Evolutionary conservation across 345 rosid species (phyloP).

Genomic region (Nephelium lappaceum): DNA sequence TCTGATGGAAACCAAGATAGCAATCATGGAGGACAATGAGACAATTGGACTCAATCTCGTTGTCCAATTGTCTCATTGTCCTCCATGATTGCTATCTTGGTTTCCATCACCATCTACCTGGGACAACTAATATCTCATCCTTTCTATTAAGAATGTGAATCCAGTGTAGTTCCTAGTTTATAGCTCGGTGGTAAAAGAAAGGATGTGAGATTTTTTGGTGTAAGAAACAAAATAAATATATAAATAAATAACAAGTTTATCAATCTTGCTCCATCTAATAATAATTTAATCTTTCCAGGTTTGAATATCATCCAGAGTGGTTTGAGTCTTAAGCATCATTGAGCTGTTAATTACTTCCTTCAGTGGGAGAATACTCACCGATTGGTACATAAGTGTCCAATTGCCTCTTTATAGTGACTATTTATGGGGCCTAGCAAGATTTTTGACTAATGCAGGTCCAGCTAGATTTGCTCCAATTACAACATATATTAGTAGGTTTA

Average conservation of each 20-base stretch:
- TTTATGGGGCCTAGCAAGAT: not conserved
- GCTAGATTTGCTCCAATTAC: not conserved
- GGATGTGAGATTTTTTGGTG: not conserved
- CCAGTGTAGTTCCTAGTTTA: not conserved
- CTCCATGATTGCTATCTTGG: too few species aligned
- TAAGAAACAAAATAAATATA: not conserved
- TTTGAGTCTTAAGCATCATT: not conserved
- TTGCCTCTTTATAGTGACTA: not conserved
- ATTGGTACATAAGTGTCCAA: not conserved
- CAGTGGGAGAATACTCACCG: not conserved
- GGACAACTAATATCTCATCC: not conserved
- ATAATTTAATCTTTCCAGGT: not conserved
- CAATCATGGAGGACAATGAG: too few species aligned
- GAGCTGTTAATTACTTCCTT: not conserved
- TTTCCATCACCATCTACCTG: not conserved
- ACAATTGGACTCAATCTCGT: too few species aligned
- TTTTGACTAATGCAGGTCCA: not conserved
- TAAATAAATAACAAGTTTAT: not conserved
- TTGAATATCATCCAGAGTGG: not conserved
- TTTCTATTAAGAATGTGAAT: not conserved
- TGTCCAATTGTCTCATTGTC: too few species aligned
- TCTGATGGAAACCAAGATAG: too few species aligned
- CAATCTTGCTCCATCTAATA: not conserved
- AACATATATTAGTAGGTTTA: not conserved
- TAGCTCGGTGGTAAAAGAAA: not conserved